Conservation (phyloP, 2,329 filamentous ascomycete genomes). For the Penicillium paneum region DNA sequence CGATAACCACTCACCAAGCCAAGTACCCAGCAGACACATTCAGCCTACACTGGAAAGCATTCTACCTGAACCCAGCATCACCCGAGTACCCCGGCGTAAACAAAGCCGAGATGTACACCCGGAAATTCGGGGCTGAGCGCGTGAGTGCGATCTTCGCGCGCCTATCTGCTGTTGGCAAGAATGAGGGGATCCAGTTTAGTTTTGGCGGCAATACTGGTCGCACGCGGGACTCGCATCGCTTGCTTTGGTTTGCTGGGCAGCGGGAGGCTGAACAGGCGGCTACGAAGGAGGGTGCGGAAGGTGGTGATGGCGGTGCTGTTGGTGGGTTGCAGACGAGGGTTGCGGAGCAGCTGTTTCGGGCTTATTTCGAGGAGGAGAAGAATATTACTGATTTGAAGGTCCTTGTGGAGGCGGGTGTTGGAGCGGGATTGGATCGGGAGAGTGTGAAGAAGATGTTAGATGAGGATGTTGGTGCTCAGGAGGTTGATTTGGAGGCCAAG, state of each 20-base stretch:
- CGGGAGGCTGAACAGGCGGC: conserved; percentile 35
- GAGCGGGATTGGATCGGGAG: conserved; percentile 52
- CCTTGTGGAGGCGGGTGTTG: conserved; percentile 52
- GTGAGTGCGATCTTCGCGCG: conserved; percentile 56
- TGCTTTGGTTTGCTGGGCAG: conserved; percentile 66
- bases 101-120: conserved; percentile 57
- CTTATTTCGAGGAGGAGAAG: conserved; percentile 63
- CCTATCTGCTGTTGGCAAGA: conserved; percentile 56
- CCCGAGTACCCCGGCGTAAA: conserved; percentile 51
- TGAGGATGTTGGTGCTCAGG: conserved; percentile 54
- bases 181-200: conserved; percentile 70
- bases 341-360: conserved; percentile 61
- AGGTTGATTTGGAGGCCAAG: conserved; percentile 57
- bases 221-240: conserved; percentile 74
- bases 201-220: conserved; percentile 70
- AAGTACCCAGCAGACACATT: conserved; percentile 68
- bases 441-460: conserved; percentile 56
- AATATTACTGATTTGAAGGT: conserved; percentile 60
- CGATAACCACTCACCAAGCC: conserved; percentile 65
- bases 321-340: conserved; percentile 57
- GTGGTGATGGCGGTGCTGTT: conserved; percentile 27
- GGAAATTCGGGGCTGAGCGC: conserved; percentile 64
- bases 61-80: conserved; percentile 70
- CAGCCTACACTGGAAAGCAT: conserved; percentile 70
- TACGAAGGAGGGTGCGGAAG: conserved; percentile 15